These are phyloP conservation scores for Alternaria rosae DNA, from an alignment of 2,329 filamentous ascomycete genomes.

Conservation along the genomic window DNA sequence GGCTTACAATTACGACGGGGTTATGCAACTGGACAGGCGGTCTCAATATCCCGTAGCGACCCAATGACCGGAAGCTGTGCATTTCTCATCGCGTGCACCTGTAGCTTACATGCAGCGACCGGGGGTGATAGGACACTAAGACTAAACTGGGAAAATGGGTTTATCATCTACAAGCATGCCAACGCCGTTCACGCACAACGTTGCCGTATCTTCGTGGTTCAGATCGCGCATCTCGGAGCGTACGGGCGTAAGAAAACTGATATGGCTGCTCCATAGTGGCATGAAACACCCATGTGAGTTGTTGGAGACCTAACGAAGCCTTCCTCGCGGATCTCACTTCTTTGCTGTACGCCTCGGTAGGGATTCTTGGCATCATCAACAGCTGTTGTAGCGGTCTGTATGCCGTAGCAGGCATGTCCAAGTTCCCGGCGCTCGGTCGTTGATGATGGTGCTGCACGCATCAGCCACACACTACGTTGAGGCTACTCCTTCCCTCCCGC, in stretches of 20 bases:
- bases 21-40: conserved; percentile 2
- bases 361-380: conserved; percentile 8
- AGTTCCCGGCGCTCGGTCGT: conserved; percentile 1
- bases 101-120: conserved; percentile 21
- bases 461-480: conserved; percentile 13
- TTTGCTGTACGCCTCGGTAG: background rate
- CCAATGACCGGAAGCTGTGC: conserved; percentile 17
- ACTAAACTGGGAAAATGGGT: conserved; percentile 26
- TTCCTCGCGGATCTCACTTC: background rate
- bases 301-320: background rate
- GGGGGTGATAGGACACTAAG: conserved; percentile 17
- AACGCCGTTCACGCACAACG: conserved; percentile 1
- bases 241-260: background rate
- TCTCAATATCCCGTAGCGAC: conserved; percentile 1
- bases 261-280: background rate
- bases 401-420: background rate
- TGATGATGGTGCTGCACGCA: conserved; percentile 1
- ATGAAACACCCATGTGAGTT: background rate
- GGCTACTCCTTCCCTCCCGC: conserved; percentile 1
- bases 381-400: conserved; percentile 8
- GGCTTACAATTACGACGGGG: conserved; percentile 13
- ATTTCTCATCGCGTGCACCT: conserved; percentile 14
- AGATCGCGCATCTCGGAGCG: background rate
- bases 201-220: conserved; percentile 2
- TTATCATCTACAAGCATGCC: conserved; percentile 12